Conservation (phyloP, 2,329 filamentous ascomycete genomes). For the Fusarium sp. region DNA sequence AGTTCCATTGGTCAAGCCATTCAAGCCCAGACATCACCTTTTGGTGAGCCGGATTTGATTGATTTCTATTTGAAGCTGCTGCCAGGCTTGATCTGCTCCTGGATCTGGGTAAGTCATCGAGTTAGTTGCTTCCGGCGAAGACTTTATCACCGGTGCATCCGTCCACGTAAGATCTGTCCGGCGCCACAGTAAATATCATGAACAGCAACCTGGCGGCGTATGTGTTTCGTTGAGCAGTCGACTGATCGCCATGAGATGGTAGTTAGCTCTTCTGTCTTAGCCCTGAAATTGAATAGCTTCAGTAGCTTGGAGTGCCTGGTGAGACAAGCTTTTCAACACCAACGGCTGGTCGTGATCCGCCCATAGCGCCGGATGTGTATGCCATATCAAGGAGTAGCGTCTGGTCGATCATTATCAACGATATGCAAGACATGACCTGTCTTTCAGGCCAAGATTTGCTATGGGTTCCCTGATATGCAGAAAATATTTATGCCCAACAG, state of each 20-base stretch:
- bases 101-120: not conserved
- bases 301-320: not conserved
- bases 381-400: constrained; percentile 6
- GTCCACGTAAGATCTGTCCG: not conserved
- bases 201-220: not conserved
- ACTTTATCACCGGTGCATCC: not conserved
- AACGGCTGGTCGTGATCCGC: constrained; percentile 9
- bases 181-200: not conserved
- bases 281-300: not conserved
- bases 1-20: not conserved
- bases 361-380: not conserved
- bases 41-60: not conserved
- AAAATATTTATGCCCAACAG: not conserved
- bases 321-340: not conserved
- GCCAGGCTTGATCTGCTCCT: not conserved
- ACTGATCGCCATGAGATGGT: not conserved
- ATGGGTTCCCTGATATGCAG: not conserved
- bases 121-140: not conserved
- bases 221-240: not conserved
- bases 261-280: not conserved
- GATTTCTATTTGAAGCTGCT: not conserved
- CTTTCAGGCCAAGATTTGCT: not conserved
- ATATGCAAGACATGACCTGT: not conserved
- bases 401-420: constrained; percentile 9
- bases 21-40: not conserved